phyloP scores from a whole-genome alignment of 208 protist species.

The Crithidia fasciculata region DNA sequence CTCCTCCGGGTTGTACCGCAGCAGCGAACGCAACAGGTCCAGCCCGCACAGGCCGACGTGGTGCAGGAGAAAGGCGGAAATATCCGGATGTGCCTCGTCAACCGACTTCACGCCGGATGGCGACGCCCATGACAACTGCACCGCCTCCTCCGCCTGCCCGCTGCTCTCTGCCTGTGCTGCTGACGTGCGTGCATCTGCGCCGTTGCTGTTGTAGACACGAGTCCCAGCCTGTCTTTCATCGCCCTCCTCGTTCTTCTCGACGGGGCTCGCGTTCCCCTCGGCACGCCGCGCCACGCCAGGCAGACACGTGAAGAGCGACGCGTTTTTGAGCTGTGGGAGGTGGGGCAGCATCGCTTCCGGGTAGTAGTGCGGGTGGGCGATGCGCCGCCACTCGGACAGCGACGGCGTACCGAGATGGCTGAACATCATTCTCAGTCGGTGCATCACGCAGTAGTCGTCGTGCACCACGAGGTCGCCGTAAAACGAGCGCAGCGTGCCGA shows the following conservation, averaged over 20 bases:
- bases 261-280: not conserved
- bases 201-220: not conserved
- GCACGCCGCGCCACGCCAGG: not conserved
- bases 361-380: slow-evolving; percentile 95
- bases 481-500: slow-evolving; percentile 80
- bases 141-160: not conserved
- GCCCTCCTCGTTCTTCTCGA: not conserved
- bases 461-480: slow-evolving; percentile 76
- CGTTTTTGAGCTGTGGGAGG: slow-evolving; percentile 57
- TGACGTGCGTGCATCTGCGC: not conserved
- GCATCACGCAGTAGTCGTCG: slow-evolving; percentile 70
- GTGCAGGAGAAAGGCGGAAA: slow-evolving; percentile 17
- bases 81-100: not conserved
- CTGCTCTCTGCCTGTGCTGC: not conserved
- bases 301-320: slow-evolving; percentile 24
- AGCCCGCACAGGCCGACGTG: slow-evolving; percentile 45
- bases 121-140: not conserved
- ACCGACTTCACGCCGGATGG: not conserved
- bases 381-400: slow-evolving; percentile 94
- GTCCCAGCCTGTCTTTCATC: not conserved
- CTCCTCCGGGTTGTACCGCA: slow-evolving; percentile 56
- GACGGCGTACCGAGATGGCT: slow-evolving; percentile 93
- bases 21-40: slow-evolving; percentile 48
- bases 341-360: slow-evolving; percentile 86
- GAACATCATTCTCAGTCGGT: slow-evolving; percentile 97